Conservation (phyloP, 768 basidiomycete species). For the Russula ochroleuca region DNA sequence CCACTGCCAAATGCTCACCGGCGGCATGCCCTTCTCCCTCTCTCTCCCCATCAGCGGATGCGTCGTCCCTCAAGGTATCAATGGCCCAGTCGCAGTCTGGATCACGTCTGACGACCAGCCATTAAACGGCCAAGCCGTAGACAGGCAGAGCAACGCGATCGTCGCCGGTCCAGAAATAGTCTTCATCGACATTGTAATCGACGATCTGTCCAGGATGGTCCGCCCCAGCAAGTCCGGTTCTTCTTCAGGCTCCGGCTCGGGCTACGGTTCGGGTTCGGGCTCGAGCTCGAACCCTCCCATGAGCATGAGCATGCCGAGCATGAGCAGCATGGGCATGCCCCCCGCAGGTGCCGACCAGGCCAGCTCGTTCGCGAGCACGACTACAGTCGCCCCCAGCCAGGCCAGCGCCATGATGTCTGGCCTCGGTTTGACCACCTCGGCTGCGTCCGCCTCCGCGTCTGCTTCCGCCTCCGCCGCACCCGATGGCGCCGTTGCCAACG, state of each 20-base stretch:
- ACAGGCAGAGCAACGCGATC: constrained; percentile 50
- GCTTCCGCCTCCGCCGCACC: background rate
- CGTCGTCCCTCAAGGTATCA: constrained; percentile 58
- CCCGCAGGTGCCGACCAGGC: too few species aligned
- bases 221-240: constrained; percentile 30
- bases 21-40: constrained; percentile 52
- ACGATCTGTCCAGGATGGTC: constrained; percentile 48
- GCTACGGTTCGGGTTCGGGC: too few species aligned
- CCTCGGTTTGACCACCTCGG: too few species aligned
- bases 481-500: constrained; percentile 44
- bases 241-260: too few species aligned
- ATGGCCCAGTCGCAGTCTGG: constrained; percentile 72
- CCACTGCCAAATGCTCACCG: constrained; percentile 74
- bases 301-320: too few species aligned
- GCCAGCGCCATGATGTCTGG: constrained; percentile 30
- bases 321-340: too few species aligned
- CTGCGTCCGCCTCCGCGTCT: background rate
- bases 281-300: too few species aligned
- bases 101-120: constrained; percentile 62
- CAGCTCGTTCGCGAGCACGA: background rate
- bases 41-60: constrained; percentile 57
- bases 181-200: constrained; percentile 58
- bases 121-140: constrained; percentile 54
- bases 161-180: constrained; percentile 68
- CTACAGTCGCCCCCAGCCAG: constrained; percentile 27